Conservation (phyloP, 1,284 basidiomycete species). For the Ustilago crameri region DNA sequence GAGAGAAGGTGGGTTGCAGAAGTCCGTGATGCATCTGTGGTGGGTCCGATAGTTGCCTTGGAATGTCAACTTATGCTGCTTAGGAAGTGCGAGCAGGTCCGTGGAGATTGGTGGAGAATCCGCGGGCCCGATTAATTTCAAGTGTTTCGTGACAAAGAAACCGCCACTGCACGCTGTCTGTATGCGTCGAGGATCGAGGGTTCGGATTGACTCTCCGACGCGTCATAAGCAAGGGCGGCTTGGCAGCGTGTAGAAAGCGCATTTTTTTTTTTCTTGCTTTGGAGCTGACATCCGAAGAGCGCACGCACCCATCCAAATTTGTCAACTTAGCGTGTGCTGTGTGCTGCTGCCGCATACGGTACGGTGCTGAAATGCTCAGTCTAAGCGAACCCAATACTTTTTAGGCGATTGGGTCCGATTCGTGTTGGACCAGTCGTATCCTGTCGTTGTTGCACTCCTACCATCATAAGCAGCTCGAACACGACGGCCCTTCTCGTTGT, state of each 20-base stretch:
- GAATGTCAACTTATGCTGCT: too few species aligned
- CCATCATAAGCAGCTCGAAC: background rate
- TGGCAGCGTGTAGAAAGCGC: too few species aligned
- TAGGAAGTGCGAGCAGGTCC: background rate
- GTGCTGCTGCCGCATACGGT: background rate
- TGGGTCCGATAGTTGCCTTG: too few species aligned
- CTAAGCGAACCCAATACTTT: background rate
- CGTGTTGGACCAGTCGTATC: background rate
- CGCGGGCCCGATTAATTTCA: too few species aligned
- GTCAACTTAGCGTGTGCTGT: background rate
- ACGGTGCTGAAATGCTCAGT: background rate
- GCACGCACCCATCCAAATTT: background rate
- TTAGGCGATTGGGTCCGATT: background rate
- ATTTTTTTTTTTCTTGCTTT: background rate
- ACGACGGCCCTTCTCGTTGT: too few species aligned
- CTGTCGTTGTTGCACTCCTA: background rate
- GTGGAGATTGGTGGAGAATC: background rate
- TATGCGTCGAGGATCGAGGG: conserved; percentile 1
- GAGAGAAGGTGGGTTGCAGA: background rate
- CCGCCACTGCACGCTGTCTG: too few species aligned
- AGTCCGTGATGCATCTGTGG: too few species aligned
- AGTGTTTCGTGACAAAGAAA: too few species aligned
- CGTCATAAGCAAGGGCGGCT: background rate
- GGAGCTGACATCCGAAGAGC: background rate
- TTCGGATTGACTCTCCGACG: conserved; percentile 1